These are phyloP conservation scores for Waltergamsia citrina DNA, from an alignment of 2,329 filamentous ascomycete species.

Conservation along the genomic window DNA sequence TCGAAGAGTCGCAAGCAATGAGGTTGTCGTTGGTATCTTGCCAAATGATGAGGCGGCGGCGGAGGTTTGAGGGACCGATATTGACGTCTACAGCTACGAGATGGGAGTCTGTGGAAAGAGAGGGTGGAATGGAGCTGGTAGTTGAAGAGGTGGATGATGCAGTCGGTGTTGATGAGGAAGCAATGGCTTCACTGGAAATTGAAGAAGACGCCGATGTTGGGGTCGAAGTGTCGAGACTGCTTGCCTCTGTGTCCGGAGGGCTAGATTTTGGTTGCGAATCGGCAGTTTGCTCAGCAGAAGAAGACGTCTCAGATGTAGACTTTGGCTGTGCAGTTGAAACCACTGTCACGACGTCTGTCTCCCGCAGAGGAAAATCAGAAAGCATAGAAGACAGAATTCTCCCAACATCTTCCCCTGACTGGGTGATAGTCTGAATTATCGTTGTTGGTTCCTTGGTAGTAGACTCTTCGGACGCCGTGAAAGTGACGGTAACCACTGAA, in stretches of 20 bases:
- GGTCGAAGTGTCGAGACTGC: neutral
- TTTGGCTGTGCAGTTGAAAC: too few relatives aligned
- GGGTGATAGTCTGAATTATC: too few relatives aligned
- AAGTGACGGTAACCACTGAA: too few relatives aligned
- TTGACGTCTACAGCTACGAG: constrained; percentile 8
- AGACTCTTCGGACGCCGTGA: too few relatives aligned
- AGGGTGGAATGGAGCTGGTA: neutral
- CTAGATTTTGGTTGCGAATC: too few relatives aligned
- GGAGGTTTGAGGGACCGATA: neutral
- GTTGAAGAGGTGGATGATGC: neutral
- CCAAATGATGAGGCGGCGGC: constrained; percentile 10
- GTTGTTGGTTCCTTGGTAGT: too few relatives aligned
- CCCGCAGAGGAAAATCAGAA: too few relatives aligned
- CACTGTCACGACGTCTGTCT: too few relatives aligned
- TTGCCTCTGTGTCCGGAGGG: neutral
- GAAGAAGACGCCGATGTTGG: neutral
- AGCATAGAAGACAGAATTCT: too few relatives aligned
- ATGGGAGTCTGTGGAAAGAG: constrained; percentile 1
- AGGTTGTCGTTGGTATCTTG: constrained; percentile 12
- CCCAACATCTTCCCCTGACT: too few relatives aligned
- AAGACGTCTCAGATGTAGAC: too few relatives aligned
- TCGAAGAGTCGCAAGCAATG: constrained; percentile 4
- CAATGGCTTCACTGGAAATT: neutral
- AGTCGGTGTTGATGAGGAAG: neutral
- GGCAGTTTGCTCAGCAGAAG: too few relatives aligned